phyloP scores from a whole-genome alignment of 1,284 basidiomycete genomes.

The Moesziomyces sp. region DNA sequence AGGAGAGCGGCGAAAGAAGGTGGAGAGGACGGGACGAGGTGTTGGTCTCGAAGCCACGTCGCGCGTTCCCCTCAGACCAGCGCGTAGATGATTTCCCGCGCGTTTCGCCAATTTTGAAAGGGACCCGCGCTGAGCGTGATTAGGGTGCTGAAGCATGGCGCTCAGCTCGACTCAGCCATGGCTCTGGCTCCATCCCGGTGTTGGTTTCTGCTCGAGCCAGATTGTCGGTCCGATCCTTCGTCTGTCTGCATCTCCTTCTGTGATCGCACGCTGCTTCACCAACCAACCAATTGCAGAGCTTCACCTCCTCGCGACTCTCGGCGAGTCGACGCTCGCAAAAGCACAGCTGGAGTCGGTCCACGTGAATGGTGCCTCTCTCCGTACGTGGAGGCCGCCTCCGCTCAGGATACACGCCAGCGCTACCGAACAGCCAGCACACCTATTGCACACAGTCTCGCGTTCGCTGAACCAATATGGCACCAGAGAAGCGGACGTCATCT shows the following conservation, averaged over 20 bases:
- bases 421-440: not conserved
- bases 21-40: too few relatives aligned
- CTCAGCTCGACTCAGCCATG: too few relatives aligned
- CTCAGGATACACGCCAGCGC: not conserved
- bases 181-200: not conserved
- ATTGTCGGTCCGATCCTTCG: not conserved
- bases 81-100: too few relatives aligned
- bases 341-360: not conserved
- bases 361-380: not conserved
- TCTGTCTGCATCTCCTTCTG: not conserved
- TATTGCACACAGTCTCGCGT: not conserved
- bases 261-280: not conserved
- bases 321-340: not conserved
- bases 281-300: too few relatives aligned
- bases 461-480: constrained; percentile 11
- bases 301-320: not conserved
- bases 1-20: too few relatives aligned
- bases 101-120: too few relatives aligned
- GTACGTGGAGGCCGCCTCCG: not conserved
- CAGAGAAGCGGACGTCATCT: constrained; percentile 20
- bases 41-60: too few relatives aligned
- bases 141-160: too few relatives aligned
- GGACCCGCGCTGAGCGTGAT: too few relatives aligned
- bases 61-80: too few relatives aligned
- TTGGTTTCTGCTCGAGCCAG: not conserved